A percentile compares a stretch with the other conserved stretches of the same genome.
Conservation (phyloP, 441 rosid genomes). For the Flueggea neowawraea region DNA sequence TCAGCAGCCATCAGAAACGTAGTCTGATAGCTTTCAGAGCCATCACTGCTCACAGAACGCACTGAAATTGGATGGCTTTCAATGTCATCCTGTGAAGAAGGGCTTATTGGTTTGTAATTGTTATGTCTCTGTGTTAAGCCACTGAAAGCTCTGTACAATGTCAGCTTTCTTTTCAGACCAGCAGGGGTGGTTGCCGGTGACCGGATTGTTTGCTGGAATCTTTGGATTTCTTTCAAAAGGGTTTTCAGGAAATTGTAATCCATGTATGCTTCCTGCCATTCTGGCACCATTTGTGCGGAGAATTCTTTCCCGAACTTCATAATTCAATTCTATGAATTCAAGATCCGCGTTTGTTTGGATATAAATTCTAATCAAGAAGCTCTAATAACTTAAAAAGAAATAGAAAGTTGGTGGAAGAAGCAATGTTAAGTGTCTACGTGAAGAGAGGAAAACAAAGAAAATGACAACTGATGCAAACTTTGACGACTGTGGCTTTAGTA, state of each 20-base stretch:
- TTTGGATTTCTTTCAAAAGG: conserved; percentile 47
- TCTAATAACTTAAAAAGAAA: no score
- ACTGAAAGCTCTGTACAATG: conserved; percentile 53
- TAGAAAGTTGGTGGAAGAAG: no score
- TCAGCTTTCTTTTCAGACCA: conserved; percentile 33
- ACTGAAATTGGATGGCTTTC: conserved; percentile 49
- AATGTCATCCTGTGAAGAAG: conserved; percentile 21
- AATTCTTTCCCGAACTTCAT: conserved; percentile 47
- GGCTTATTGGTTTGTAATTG: conserved; percentile 9
- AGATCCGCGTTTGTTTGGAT: no score
- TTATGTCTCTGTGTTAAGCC: conserved; percentile 41
- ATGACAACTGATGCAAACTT: no score
- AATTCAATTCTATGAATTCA: no score
- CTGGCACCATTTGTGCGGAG: conserved; percentile 72
- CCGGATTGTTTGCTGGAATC: conserved; percentile 30
- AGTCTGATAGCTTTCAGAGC: conserved; percentile 26
- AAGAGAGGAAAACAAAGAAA: no score
- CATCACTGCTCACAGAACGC: conserved; percentile 26
- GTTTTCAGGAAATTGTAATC: conserved; percentile 57
- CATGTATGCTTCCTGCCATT: conserved; percentile 83
- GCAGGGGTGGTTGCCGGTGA: conserved; percentile 14
- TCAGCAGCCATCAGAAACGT: conserved; percentile 46
- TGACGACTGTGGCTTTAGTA: no score
- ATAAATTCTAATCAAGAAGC: no score
- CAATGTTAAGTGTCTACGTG: no score